Evolutionary conservation across 2,329 filamentous ascomycete genomes (phyloP).

Genomic region (Albophoma yamanashiensis): DNA sequence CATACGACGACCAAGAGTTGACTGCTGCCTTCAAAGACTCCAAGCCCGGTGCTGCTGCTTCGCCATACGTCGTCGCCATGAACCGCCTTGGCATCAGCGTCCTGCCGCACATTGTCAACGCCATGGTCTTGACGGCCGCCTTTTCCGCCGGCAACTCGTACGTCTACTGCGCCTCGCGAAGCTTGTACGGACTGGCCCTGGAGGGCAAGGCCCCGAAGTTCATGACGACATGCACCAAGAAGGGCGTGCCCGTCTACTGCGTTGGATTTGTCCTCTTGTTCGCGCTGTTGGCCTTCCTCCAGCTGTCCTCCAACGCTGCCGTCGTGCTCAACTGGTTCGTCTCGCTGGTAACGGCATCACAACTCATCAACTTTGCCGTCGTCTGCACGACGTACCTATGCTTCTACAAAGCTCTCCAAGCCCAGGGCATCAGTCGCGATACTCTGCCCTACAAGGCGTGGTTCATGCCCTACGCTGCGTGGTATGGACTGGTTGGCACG

Average conservation of each 20-base stretch:
- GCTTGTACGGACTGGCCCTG: slow-evolving; percentile 56
- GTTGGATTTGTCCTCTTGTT: slow-evolving; percentile 56
- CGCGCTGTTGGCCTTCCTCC: slow-evolving; percentile 61
- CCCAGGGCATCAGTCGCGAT: slow-evolving; percentile 57
- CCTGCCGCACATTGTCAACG: slow-evolving; percentile 63
- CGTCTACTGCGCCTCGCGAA: slow-evolving; percentile 56
- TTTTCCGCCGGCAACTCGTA: slow-evolving; percentile 57
- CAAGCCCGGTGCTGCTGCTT: slow-evolving; percentile 57
- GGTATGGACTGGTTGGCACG: slow-evolving; percentile 51
- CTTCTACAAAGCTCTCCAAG: slow-evolving; percentile 58
- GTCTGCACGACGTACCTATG: slow-evolving; percentile 62
- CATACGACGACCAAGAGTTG: slow-evolving; percentile 56
- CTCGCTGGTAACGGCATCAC: slow-evolving; percentile 58
- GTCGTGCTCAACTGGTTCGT: slow-evolving; percentile 66
- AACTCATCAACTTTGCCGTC: slow-evolving; percentile 62
- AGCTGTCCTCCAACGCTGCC: slow-evolving; percentile 54
- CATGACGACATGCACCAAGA: slow-evolving; percentile 48
- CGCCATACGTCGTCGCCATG: slow-evolving; percentile 59
- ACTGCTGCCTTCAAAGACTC: slow-evolving; percentile 46
- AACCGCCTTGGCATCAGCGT: slow-evolving; percentile 50
- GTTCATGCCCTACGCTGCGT: slow-evolving; percentile 63
- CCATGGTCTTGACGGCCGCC: slow-evolving; percentile 57
- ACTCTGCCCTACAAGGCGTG: slow-evolving; percentile 59
- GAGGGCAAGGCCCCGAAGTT: slow-evolving; percentile 56
- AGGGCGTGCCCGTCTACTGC: slow-evolving; percentile 65